These are phyloP conservation scores for Erodium texanum DNA, from an alignment of 441 rosid species.

Conservation along the genomic window DNA sequence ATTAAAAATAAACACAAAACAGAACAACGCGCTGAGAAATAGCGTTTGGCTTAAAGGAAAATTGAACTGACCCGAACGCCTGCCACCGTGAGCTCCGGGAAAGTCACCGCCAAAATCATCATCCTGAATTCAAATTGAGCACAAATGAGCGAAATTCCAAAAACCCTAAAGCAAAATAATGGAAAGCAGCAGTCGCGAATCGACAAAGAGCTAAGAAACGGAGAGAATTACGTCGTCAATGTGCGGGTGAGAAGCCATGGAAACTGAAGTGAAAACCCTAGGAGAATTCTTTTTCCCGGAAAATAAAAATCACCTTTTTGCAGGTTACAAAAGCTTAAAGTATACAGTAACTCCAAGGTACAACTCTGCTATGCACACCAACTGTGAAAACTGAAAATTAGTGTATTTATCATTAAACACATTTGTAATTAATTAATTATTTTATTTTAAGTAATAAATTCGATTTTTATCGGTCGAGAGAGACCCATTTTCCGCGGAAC, in stretches of 20 bases:
- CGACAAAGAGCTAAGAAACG: background rate
- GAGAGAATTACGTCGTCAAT: conserved; percentile 44
- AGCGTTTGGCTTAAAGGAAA: background rate
- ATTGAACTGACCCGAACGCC: conserved; percentile 45
- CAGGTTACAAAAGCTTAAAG: background rate
- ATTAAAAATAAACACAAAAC: background rate
- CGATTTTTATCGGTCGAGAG: too few species aligned
- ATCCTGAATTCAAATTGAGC: conserved; percentile 30
- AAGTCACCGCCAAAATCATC: conserved; percentile 89
- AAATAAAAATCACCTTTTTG: background rate
- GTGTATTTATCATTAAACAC: too few species aligned
- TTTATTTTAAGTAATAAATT: too few species aligned
- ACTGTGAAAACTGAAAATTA: too few species aligned
- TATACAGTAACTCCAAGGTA: too few species aligned
- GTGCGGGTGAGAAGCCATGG: conserved; percentile 49
- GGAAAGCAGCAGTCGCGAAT: too few species aligned
- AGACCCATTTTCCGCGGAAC: too few species aligned
- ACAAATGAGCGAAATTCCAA: conserved; percentile 3
- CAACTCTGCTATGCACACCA: too few species aligned
- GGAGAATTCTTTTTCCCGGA: conserved; percentile 15
- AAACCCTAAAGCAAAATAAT: background rate
- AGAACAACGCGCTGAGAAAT: background rate
- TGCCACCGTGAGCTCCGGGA: conserved; percentile 34
- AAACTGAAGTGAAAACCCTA: conserved; percentile 30
- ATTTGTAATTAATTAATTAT: too few species aligned